Evolutionary conservation across 2,329 filamentous ascomycete genomes (phyloP).

Genomic region (Xylaria polymorpha): DNA sequence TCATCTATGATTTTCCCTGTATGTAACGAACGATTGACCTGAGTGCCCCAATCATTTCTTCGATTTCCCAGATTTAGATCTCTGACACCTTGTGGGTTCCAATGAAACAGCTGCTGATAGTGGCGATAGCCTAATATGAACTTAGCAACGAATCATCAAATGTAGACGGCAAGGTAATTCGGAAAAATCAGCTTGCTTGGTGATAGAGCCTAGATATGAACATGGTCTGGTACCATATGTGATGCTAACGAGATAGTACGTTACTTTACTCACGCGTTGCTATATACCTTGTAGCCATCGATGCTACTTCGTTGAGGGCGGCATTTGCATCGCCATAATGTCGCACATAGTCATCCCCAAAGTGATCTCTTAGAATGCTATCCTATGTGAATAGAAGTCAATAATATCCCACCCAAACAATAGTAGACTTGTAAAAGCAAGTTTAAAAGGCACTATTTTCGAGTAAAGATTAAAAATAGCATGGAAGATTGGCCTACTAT

Average conservation of each 20-base stretch:
- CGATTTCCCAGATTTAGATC: too few species aligned
- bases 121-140: neutral
- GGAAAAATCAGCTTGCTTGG: neutral
- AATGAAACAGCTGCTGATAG: neutral
- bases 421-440: neutral
- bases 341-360: neutral
- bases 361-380: neutral
- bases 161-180: neutral
- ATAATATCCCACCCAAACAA: neutral
- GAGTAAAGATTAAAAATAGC: neutral
- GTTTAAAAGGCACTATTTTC: neutral
- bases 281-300: neutral
- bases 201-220: neutral
- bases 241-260: neutral
- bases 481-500: neutral
- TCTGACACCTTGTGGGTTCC: too few species aligned
- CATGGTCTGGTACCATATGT: neutral
- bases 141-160: neutral
- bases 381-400: neutral
- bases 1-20: neutral
- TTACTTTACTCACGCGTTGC: neutral
- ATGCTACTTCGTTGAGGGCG: neutral
- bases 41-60: neutral
- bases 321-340: neutral
- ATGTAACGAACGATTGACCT: neutral